A percentile compares a stretch with the other conserved stretches of the same genome.
Conservation (phyloP, 2,329 filamentous ascomycete genomes). For the Aspergillus latus region DNA sequence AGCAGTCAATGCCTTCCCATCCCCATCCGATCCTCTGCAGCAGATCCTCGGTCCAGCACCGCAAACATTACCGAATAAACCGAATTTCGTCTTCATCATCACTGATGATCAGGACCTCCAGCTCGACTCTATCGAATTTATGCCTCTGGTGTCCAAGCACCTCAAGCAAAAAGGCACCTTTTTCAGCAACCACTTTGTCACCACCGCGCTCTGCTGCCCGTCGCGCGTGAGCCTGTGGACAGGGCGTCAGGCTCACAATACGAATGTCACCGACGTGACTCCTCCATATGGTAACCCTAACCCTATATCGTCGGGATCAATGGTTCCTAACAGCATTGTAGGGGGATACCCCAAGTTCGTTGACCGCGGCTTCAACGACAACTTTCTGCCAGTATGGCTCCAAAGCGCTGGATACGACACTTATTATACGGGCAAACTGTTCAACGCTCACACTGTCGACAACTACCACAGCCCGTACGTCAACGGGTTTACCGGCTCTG, state of each 20-base stretch:
- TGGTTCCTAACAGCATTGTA: not conserved
- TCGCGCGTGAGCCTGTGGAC: constrained; percentile 64
- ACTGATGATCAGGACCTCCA: constrained; percentile 65
- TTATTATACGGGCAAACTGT: constrained; percentile 69
- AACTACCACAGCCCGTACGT: constrained; percentile 62
- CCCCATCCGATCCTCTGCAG: not conserved
- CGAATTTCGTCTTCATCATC: constrained; percentile 66
- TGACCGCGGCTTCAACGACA: constrained; percentile 62
- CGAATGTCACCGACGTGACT: constrained; percentile 60
- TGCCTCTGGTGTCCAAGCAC: constrained; percentile 42
- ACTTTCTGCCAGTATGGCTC: constrained; percentile 71
- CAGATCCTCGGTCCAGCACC: not conserved
- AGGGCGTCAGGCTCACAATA: constrained; percentile 65
- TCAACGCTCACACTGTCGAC: constrained; percentile 61
- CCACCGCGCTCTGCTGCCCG: constrained; percentile 65
- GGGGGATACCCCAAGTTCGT: constrained; percentile 65
- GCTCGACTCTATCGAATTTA: constrained; percentile 46
- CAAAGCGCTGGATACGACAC: constrained; percentile 65
- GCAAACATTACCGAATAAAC: constrained; percentile 13
- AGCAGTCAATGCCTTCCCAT: not conserved
- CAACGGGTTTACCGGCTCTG: constrained; percentile 60
- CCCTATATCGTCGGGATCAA: not conserved
- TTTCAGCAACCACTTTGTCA: constrained; percentile 61
- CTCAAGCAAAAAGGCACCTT: constrained; percentile 53
- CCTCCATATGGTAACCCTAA: constrained; percentile 28